Base-by-base conservation (phyloP, 768 basidiomycete genomes). In the Lentinus brumalis region DNA sequence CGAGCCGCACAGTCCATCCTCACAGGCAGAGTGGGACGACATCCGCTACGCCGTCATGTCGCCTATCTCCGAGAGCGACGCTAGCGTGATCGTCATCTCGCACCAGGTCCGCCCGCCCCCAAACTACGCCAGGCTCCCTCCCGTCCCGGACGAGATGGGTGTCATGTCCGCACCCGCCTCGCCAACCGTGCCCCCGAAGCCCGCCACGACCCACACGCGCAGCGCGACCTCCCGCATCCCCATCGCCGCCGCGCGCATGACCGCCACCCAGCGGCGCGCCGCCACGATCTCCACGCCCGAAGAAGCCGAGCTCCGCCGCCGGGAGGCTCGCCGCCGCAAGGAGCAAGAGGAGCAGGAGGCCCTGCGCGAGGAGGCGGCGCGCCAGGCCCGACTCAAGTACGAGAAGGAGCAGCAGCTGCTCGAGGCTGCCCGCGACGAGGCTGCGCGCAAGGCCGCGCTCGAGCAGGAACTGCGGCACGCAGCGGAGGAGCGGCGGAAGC, bases 401-500 rank as follows among this genome's bases (percentile, higher is more conserved):
- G 64, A 71, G 64, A 71, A 70, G 60, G 66, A 67, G 50, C 63
- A 50, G 52, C 39, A 58, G 16, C 49, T 61, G 42, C 57, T 49
- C 5, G 62, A 67, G 58, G 63, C 57, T 11, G 61, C 52, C 26
- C 65, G 62, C 47, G 70, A 70, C 29, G 73, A 74, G 53, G 65
- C 67, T 26, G 61, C 53, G 54, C 66, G 70, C 9, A 67, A 64
- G 60, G 66, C 64, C 0, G 54, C 56, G 26, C 64, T 74, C 11
- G 72, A 73, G 57, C 65, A 65, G 39, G 70, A 75, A 53, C 52
- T 71, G 39, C 66, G 69, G 14, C 58, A 60, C 11, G 68, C 67
- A 1, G 69, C 69, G 16, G 65, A 65, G 50, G 62, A 71, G 52
- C 63, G 69, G 47, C 67, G 56, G 57, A 44, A 61, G 52, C 66